A percentile compares a stretch with the other conserved stretches of the same genome.
Conservation (phyloP, 306 rosid species). For the Cucurbita ficifolia region DNA sequence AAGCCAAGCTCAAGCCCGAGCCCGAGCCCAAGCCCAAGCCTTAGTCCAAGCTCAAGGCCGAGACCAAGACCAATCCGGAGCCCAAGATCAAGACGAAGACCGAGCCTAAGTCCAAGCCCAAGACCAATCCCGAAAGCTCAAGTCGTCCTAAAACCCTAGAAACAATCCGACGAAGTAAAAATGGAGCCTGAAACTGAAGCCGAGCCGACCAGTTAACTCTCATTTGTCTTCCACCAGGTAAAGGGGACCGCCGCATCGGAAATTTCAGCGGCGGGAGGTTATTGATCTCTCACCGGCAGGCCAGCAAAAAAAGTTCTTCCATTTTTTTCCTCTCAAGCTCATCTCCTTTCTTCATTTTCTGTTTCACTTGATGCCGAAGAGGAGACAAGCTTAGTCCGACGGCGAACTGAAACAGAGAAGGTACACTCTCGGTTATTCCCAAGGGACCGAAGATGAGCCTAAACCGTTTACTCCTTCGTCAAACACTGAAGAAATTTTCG, state of each 20-base stretch:
- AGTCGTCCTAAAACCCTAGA: not conserved
- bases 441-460: slow-evolving; percentile 23
- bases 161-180: not conserved
- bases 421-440: not conserved
- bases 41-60: too few relatives aligned
- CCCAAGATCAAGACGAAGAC: too few relatives aligned
- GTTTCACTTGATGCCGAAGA: not conserved
- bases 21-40: too few relatives aligned
- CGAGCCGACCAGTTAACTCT: not conserved
- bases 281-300: not conserved
- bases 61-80: too few relatives aligned
- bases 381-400: not conserved
- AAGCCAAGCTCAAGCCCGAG: too few relatives aligned
- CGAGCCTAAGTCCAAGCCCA: not conserved
- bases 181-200: not conserved
- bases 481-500: slow-evolving; percentile 14
- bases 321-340: not conserved
- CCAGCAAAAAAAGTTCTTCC: not conserved
- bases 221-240: not conserved
- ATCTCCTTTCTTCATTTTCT: not conserved
- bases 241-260: not conserved
- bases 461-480: slow-evolving; percentile 25
- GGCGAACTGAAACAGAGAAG: not conserved
- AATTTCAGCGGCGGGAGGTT: not conserved
- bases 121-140: not conserved